Percentiles rank a stretch among this genome's conserved stretches.
These are phyloP conservation scores for Irpex sp. DNA, from an alignment of 1,284 basidiomycete genomes.

Conservation along the genomic window DNA sequence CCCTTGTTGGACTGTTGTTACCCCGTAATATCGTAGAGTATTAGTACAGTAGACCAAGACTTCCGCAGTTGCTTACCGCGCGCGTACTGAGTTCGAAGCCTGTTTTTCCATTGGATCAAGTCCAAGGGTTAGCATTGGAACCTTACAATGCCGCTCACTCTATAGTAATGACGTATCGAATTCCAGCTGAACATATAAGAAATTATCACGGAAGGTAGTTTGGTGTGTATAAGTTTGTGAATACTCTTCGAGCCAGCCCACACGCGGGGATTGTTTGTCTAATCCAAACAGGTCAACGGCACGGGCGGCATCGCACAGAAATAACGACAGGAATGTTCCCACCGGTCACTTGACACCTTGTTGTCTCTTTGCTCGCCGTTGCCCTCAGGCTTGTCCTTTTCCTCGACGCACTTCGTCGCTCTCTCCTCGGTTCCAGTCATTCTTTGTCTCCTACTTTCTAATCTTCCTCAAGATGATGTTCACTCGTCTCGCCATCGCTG, in stretches of 20 bases:
- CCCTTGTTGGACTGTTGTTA: too few species aligned
- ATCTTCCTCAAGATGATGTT: slow-evolving; percentile 31
- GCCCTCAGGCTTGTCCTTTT: neutral
- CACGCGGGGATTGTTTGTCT: slow-evolving; percentile 4
- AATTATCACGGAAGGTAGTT: too few species aligned
- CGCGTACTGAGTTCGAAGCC: too few species aligned
- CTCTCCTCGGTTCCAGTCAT: neutral
- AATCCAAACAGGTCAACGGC: slow-evolving; percentile 2
- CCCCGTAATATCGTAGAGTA: too few species aligned
- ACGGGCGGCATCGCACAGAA: neutral
- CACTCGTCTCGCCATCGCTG: slow-evolving; percentile 29
- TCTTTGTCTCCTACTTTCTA: neutral
- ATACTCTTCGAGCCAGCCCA: too few species aligned
- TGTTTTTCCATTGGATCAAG: neutral
- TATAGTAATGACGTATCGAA: too few species aligned
- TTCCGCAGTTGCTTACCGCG: too few species aligned
- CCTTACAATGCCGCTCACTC: neutral
- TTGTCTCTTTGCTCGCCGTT: neutral
- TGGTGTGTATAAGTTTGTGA: too few species aligned
- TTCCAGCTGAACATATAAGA: too few species aligned
- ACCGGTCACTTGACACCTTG: slow-evolving; percentile 2
- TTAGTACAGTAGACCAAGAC: too few species aligned
- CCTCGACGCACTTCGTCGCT: neutral
- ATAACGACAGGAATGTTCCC: neutral
- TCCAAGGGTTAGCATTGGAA: neutral